Evolutionary conservation across 2,329 filamentous ascomycete genomes (phyloP).

Genomic region (Harringtonia aguacate): DNA sequence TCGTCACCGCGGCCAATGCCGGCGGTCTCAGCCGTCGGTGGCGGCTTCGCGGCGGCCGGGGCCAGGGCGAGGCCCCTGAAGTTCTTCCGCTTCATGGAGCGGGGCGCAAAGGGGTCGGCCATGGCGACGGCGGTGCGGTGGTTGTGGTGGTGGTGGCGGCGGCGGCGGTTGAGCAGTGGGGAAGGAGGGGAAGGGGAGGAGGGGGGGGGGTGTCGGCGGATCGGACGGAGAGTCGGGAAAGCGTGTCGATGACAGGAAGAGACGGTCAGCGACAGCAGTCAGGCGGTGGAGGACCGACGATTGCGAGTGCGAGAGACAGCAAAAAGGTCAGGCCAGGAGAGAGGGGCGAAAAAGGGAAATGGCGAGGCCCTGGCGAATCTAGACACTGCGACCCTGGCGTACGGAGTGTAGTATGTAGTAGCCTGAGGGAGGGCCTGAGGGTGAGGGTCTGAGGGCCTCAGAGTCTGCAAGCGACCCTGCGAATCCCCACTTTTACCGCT

Average conservation of each 20-base stretch:
- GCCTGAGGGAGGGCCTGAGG: too few relatives aligned
- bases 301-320: neutral
- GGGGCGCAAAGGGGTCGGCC: constrained; percentile 53
- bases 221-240: neutral
- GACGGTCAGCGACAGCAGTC: neutral
- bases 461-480: too few relatives aligned
- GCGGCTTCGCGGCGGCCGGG: constrained; percentile 61
- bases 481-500: too few relatives aligned
- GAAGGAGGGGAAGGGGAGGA: neutral
- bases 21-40: constrained; percentile 62
- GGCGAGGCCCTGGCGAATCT: too few relatives aligned
- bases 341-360: neutral
- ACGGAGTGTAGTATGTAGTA: too few relatives aligned
- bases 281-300: too few relatives aligned
- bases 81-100: constrained; percentile 98
- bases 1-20: constrained; percentile 41
- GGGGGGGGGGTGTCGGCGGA: neutral
- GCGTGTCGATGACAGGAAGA: neutral
- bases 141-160: neutral
- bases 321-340: neutral
- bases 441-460: neutral
- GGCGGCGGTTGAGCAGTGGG: neutral
- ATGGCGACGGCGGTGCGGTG: too few relatives aligned
- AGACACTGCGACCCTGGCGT: too few relatives aligned
- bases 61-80: constrained; percentile 85